Evolutionary conservation across 768 basidiomycete genomes (phyloP).

Genomic region (Baorangia bicolor): DNA sequence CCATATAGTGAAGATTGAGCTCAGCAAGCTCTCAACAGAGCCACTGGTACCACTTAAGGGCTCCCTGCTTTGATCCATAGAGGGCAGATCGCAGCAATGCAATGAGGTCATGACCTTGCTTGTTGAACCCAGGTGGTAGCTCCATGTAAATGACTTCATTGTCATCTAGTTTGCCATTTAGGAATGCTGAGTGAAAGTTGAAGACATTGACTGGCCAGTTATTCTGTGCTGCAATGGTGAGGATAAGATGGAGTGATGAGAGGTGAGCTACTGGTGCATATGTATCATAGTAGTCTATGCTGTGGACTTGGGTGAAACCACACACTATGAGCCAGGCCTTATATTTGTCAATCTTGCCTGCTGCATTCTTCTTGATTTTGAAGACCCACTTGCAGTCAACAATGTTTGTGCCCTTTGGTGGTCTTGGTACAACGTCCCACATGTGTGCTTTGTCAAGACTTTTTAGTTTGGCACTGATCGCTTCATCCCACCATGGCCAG

Average conservation of each 20-base stretch:
- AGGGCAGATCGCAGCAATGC: not conserved
- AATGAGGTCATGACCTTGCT: constrained; percentile 8
- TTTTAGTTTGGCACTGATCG: not conserved
- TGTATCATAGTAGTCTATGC: not conserved
- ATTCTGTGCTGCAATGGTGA: not conserved
- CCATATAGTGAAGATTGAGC: not conserved
- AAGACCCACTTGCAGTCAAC: constrained; percentile 41
- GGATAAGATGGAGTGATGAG: not conserved
- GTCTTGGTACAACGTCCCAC: not conserved
- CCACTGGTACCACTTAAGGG: constrained; percentile 7
- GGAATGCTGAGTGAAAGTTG: not conserved
- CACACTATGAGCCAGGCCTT: not conserved
- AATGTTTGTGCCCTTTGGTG: not conserved
- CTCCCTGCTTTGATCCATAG: constrained; percentile 9
- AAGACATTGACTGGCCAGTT: not conserved
- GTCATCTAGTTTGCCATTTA: not conserved
- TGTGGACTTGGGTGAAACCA: not conserved
- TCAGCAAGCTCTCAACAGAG: not conserved
- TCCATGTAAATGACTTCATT: constrained; percentile 43
- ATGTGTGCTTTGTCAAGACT: not conserved
- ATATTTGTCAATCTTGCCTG: constrained; percentile 30
- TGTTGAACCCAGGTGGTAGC: constrained; percentile 33
- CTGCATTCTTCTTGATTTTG: constrained; percentile 37
- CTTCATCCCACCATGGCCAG: not conserved
- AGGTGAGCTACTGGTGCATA: not conserved